phyloP scores from a whole-genome alignment of 352 stramenopile genomes.

The Globisporangium cystogenes region DNA sequence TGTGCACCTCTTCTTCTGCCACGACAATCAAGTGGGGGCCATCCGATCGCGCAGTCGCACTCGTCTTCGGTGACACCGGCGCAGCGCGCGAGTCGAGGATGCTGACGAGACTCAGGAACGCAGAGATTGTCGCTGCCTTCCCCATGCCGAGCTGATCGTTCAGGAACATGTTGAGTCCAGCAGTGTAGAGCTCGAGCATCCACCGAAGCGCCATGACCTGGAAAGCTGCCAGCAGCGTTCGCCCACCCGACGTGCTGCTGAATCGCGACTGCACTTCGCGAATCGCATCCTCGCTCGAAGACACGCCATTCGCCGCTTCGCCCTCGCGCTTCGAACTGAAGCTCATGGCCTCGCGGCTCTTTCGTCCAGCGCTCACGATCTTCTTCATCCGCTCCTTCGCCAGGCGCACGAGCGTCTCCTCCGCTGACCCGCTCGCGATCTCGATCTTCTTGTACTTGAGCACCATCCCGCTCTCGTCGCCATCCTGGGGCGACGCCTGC shows the following conservation, averaged over 20 bases:
- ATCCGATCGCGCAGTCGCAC: not conserved
- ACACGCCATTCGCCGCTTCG: not conserved
- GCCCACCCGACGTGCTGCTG: constrained; percentile 14
- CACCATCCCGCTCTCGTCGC: constrained; percentile 10
- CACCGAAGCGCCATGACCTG: constrained; percentile 73
- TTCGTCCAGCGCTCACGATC: constrained; percentile 38
- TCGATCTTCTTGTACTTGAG: constrained; percentile 42
- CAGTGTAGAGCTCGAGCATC: constrained; percentile 72
- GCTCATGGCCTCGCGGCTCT: constrained; percentile 38
- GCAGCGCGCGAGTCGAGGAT: constrained; percentile 17
- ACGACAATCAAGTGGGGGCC: constrained; percentile 78
- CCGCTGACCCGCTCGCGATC: constrained; percentile 9
- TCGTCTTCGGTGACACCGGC: not conserved
- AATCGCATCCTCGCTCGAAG: constrained; percentile 6
- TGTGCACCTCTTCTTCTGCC: constrained; percentile 67
- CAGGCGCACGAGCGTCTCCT: constrained; percentile 6
- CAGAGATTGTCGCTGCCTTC: constrained; percentile 70
- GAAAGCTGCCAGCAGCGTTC: constrained; percentile 60
- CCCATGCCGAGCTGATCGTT: constrained; percentile 87
- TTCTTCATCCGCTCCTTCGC: constrained; percentile 25
- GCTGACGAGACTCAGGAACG: constrained; percentile 61
- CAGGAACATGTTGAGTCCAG: constrained; percentile 63
- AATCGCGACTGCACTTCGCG: constrained; percentile 11
- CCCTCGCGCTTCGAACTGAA: constrained; percentile 1
- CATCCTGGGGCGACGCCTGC: not conserved